Evolutionary conservation across 2,329 filamentous ascomycete species (phyloP), one percentile per base, ranked within the genome.

Genomic region (Aspergillus quadricinctus): DNA sequence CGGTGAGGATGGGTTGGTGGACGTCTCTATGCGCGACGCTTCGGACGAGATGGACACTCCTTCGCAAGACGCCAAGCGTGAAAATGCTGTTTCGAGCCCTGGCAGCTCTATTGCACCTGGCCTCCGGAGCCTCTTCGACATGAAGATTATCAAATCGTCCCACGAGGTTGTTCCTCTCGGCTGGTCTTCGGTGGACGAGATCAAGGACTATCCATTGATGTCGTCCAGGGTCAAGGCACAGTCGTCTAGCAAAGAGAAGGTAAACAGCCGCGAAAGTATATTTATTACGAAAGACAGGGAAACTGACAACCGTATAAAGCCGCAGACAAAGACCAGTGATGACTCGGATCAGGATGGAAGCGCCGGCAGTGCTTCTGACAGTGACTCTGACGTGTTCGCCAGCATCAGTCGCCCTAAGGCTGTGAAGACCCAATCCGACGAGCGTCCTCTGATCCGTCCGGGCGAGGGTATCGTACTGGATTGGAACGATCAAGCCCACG

Each of bases 1-100:
- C 69, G 89, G 91, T 9, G 93, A 97, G 71, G 92, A 97, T 59
- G 90, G 90, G 59, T 85, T 97, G 66, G 89, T 97, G 5, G 90
- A 97, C 68, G 87, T 99, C 17, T 89, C 89, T 0, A 92, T 97
- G 87, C 86, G 85, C 53, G 88, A 91, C 64, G 77, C 78, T 2
- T 69, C 68, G 17, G 77, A 81, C 56, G 48, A 57, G 48, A 43
- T 59, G 8, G 62, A 65, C 48, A 59, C 62, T 5, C 29, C 58
- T 4, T 48, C 58, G 3, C 59, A 66, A 25, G 55, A 58, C 25
- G 49, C 51, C 11, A 59, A 66, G 9, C 48, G 50, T 5, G 63
- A 59, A 25, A 55, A 66, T 8, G 57, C 58, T 23, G 57, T 90
- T 77, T 79, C 78, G 77, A 61, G 75, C 76, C 62, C 81, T 74